phyloP scores from a whole-genome alignment of 2,329 filamentous ascomycete genomes.

The Dothidotthia symphoricarpi region DNA sequence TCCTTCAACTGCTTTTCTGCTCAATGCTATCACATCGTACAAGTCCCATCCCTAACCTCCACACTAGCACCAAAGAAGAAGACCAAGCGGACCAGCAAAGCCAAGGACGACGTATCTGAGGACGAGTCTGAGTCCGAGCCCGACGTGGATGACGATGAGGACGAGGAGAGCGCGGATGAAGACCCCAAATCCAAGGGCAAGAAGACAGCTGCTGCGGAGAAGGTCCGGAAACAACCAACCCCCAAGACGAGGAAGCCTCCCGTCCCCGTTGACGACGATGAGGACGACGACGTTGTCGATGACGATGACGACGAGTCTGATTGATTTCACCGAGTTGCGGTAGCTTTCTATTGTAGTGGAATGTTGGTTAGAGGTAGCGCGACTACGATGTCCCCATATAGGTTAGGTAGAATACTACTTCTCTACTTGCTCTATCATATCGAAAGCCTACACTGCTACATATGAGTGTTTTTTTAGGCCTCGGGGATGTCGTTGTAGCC shows the following conservation, averaged over 20 bases:
- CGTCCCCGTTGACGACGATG: conserved; percentile 35
- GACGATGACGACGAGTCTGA: conserved; percentile 3
- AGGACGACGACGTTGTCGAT: conserved; percentile 34
- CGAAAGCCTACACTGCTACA: too few species aligned
- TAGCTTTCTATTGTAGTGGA: too few species aligned
- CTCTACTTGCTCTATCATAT: too few species aligned
- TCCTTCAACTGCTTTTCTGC: neutral
- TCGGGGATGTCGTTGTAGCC: too few species aligned
- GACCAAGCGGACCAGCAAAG: conserved; percentile 30
- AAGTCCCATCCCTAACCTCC: neutral
- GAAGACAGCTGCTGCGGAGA: conserved; percentile 37
- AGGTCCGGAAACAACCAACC: conserved; percentile 35
- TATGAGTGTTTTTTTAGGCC: too few species aligned
- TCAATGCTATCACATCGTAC: too few species aligned
- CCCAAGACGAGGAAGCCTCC: conserved; percentile 28
- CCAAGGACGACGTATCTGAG: conserved; percentile 32
- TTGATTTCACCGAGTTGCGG: too few species aligned
- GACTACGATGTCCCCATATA: too few species aligned
- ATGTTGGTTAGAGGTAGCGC: too few species aligned
- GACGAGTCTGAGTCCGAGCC: conserved; percentile 31
- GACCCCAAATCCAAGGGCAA: conserved; percentile 42
- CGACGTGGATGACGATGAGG: conserved; percentile 34
- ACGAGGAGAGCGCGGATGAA: conserved; percentile 32
- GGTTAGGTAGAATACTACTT: too few species aligned
- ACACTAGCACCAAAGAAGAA: conserved; percentile 39